Conservation (phyloP, 208 protist genomes). For the Zelonia costaricensis region DNA sequence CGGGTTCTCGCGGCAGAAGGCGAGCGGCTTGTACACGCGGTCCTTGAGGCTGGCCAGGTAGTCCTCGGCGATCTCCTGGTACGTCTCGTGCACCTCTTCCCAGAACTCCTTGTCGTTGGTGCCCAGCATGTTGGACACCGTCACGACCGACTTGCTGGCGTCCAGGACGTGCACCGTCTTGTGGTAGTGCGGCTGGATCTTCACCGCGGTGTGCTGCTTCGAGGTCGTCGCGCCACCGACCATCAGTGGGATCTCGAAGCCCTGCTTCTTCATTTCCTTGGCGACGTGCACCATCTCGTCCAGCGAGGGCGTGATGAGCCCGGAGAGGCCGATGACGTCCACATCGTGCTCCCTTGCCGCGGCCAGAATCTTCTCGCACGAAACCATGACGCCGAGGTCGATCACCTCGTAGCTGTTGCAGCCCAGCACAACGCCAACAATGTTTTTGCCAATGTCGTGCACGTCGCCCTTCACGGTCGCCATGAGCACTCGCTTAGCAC, state of each 20-base stretch:
- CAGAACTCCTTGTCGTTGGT: slow-evolving; percentile 64
- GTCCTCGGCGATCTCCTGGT: slow-evolving; percentile 93
- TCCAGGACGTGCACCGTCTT: slow-evolving; percentile 94
- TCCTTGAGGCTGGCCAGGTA: slow-evolving; percentile 92
- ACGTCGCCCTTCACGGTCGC: slow-evolving; percentile 98
- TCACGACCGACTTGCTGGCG: slow-evolving; percentile 92
- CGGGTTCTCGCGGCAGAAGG: slow-evolving; percentile 56
- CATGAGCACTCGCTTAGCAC: slow-evolving; percentile 81
- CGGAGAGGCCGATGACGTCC: slow-evolving; percentile 95
- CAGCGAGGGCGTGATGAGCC: slow-evolving; percentile 97
- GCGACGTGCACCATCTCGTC: slow-evolving; percentile 97
- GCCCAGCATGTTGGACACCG: slow-evolving; percentile 79
- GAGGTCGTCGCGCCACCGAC: slow-evolving; percentile 97
- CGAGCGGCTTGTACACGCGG: slow-evolving; percentile 81
- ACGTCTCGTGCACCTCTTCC: slow-evolving; percentile 87
- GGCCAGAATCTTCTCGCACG: slow-evolving; percentile 93
- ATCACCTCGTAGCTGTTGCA: slow-evolving; percentile 97
- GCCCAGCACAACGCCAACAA: slow-evolving; percentile 96
- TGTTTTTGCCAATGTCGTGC: slow-evolving; percentile 99
- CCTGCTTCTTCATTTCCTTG: slow-evolving; percentile 90
- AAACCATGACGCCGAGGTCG: slow-evolving; percentile 95
- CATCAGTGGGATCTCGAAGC: slow-evolving; percentile 89
- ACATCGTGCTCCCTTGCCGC: slow-evolving; percentile 78
- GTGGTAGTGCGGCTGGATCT: slow-evolving; percentile 93
- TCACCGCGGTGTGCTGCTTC: slow-evolving; percentile 97